Base-by-base conservation (phyloP, 1,139 yeast genomes). In the Hemisphaericaspora xylanilytica region DNA sequence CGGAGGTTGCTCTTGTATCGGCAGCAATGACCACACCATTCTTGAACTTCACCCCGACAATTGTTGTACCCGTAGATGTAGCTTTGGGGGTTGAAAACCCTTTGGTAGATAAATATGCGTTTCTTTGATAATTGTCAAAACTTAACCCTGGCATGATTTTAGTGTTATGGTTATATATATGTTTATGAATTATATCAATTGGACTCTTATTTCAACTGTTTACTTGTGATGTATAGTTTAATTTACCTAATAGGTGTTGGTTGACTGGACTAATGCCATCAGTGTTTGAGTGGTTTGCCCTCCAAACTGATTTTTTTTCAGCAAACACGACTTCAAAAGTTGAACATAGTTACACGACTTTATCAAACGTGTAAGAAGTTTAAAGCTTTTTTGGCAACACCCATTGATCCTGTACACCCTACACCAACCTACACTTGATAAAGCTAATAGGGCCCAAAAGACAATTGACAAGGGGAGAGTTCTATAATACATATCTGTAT, bases 21-120 rank as follows among this genome's bases (percentile, higher is more conserved):
- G 98, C 98, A 14, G 98, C 98, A 63, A 90, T 87, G 33, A 92
- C 90, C 31, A 92, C 98, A 50, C 98, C 98, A 45, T 87, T 90
- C 37, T 85, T 70, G 63, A 85, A 92, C 57, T 85, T 84, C 59
- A 95, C 86, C 36, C 98, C 98, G 24, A 92, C 98, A 70, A 92
- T 92, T 2, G 98, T 92, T 22, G 98, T 92, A 72, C 98, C 98
- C 1, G 98, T 92, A 17, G 97, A 88, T 1, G 97, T 92, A 35
- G 96, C 95, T 48, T 73, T 82, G 37, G 97, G 97, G 28, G 80
- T 71, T 2, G 81, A 78, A 53, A 76, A 80, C 8, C 97, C 96
- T 49, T 80, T 74, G 26, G 84, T 70, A 13, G 85, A 72, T 43
- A 92, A 74, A 51, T 67, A 80, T 45, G 76, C 77, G 63, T 92